These are phyloP conservation scores for Penicillium silybi DNA, from an alignment of 495 filamentous ascomycete species.

Conservation along the genomic window DNA sequence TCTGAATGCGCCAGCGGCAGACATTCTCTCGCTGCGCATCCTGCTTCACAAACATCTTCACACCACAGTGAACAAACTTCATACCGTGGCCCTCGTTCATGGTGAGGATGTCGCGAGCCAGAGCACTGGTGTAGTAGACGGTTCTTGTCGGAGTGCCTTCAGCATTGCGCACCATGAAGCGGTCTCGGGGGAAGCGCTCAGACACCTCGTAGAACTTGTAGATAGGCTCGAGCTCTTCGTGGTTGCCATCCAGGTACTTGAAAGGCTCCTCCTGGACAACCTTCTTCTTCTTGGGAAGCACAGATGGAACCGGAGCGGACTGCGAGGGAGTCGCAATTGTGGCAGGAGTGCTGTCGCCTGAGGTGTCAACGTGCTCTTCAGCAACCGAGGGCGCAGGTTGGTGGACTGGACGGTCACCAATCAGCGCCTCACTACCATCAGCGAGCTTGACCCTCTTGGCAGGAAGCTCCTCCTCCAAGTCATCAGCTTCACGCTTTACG, in stretches of 20 bases:
- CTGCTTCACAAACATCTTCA: conserved; percentile 98
- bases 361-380: conserved; percentile 35
- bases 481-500: conserved; percentile 39
- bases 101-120: conserved; percentile 75
- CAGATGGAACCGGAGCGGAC: conserved; percentile 10
- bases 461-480: conserved; percentile 40
- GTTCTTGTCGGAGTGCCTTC: conserved; percentile 76
- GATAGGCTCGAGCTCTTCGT: conserved; percentile 70
- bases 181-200: conserved; percentile 75
- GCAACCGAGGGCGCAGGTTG: conserved; percentile 41
- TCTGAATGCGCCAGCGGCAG: conserved; percentile 92
- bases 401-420: conserved; percentile 49
- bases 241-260: conserved; percentile 72
- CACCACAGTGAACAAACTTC: conserved; percentile 93
- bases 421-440: conserved; percentile 41
- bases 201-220: conserved; percentile 79
- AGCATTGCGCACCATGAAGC: conserved; percentile 94
- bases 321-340: conserved; percentile 23
- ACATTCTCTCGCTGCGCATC: conserved; percentile 80
- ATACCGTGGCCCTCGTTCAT: conserved; percentile 83
- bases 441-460: conserved; percentile 46
- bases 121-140: conserved; percentile 90
- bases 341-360: conserved; percentile 31
- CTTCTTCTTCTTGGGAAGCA: conserved; percentile 36
- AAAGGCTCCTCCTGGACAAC: conserved; percentile 78